Base-by-base conservation (phyloP, 129 eudicot genomes). In the Helianthus tuberosus region DNA sequence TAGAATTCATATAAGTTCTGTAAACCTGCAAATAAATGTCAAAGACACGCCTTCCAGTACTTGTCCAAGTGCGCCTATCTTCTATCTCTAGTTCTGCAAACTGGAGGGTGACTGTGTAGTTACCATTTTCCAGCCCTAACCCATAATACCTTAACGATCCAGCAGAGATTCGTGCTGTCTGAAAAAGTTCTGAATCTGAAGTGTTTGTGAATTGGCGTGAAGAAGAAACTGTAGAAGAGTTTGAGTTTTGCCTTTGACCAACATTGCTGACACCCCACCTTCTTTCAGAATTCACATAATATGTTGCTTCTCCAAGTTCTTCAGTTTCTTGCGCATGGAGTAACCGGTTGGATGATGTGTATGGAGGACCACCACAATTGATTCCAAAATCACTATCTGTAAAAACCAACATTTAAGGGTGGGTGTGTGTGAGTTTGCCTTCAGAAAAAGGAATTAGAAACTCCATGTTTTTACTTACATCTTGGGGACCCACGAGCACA, bases 231-330 rank as follows among this genome's bases (percentile, higher is more conserved):
- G 52, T 75, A 38, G 78, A 76, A 17, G 60, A 80, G 15, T 0
- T 10, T 36, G 78, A 82, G 74, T 75, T 74, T 8, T 20, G 70
- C 52, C 84, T 80, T 8, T 52, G 78, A 67, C 93, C 97, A 23
- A 77, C 93, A 85, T 93, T 93, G 69, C 96, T 88, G 57, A 93
- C 96, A 5, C 89, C 98, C 98, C 98, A 93, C 75, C 91, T 88
- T 39, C 80, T 69, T 47, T 72, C 67, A 8, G 81, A 39, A 12
- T 77, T 69, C 66, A 86, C 79, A 77, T 73, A 80, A 64, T 87
- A 89, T 15, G 87, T 65, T 32, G 95, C 90, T 13, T 91, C 86
- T 41, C 96, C 98, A 48, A 84, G 85, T 13, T 80, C 43, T 50
- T 81, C 89, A 58, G 69, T 83, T 0, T 93, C 98, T 5, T 65